Conservation (phyloP, 805 yeast genomes). For the Starmera amethionina region DNA sequence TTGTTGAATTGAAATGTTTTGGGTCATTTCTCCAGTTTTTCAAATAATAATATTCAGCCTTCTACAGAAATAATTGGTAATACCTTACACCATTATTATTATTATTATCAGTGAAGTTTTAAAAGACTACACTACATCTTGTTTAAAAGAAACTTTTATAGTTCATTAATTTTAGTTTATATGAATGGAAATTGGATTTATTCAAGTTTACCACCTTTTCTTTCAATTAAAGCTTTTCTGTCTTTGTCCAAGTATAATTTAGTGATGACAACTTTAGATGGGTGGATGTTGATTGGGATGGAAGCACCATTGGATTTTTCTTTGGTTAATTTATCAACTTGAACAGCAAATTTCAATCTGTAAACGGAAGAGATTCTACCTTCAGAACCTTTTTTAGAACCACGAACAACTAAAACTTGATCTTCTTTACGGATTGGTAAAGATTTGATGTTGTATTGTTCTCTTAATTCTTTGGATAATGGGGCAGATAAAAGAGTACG, state of each 20-base stretch:
- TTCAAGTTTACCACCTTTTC: constrained; percentile 97
- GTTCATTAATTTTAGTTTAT: not conserved
- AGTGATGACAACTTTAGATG: constrained; percentile 98
- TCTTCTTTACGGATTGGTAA: constrained; percentile 98
- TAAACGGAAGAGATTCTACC: constrained; percentile 96
- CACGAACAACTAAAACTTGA: constrained; percentile 92
- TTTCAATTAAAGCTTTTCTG: constrained; percentile 94
- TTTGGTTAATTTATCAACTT: constrained; percentile 93
- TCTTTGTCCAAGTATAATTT: constrained; percentile 97
- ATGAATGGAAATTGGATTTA: constrained; percentile 29
- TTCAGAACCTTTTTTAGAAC: constrained; percentile 99
- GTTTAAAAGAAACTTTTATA: not conserved
- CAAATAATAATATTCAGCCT: no score
- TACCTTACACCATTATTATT: no score
- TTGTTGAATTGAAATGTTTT: not conserved
- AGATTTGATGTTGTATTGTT: constrained; percentile 91
- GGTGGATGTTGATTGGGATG: constrained; percentile 94
- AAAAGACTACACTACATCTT: no score
- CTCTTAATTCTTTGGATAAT: constrained; percentile 96
- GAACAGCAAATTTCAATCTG: constrained; percentile 97
- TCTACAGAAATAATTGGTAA: no score
- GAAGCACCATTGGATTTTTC: constrained; percentile 98
- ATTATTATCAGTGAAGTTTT: no score
- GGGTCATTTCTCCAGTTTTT: not conserved
- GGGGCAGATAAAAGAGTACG: constrained; percentile 96